These are phyloP conservation scores for Tricholomella constricta DNA, from an alignment of 768 basidiomycete genomes.

Conservation along the genomic window DNA sequence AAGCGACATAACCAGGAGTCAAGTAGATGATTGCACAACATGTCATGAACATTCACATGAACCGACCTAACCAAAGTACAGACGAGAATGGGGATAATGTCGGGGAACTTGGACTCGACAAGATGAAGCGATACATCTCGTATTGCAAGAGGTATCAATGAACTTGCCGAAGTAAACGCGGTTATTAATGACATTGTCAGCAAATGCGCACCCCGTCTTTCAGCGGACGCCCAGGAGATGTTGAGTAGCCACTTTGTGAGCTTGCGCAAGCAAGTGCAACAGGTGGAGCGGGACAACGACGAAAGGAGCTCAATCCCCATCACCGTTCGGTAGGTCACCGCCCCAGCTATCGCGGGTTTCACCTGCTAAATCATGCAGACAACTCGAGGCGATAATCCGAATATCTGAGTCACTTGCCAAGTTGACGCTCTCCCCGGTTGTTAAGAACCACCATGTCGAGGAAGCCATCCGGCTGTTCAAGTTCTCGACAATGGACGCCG, in stretches of 20 bases:
- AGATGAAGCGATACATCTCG: conserved; percentile 97
- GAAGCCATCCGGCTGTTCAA: conserved; percentile 98
- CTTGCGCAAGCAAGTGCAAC: conserved; percentile 90
- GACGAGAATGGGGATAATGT: conserved; percentile 67
- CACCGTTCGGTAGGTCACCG: conserved; percentile 77
- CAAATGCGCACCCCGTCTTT: conserved; percentile 95
- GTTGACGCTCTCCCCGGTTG: conserved; percentile 83
- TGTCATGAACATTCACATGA: conserved; percentile 99
- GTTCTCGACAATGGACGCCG: conserved; percentile 98
- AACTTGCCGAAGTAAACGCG: neutral
- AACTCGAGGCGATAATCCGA: conserved; percentile 98
- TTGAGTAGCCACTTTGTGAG: conserved; percentile 94
- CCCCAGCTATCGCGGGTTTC: neutral
- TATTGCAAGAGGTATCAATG: conserved; percentile 86
- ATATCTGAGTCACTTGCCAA: conserved; percentile 98
- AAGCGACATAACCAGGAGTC: conserved; percentile 1
- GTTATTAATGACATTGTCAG: conserved; percentile 38
- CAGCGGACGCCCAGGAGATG: conserved; percentile 94
- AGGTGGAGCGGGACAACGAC: conserved; percentile 95
- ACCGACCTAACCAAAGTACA: conserved; percentile 65
- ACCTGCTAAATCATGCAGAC: conserved; percentile 39
- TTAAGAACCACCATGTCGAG: conserved; percentile 92
- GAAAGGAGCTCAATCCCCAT: conserved; percentile 98
- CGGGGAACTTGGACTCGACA: conserved; percentile 94
- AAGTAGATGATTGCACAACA: conserved; percentile 90